These are phyloP conservation scores for Colletotrichum simmondsii DNA, from an alignment of 2,329 filamentous ascomycete genomes.

Conservation along the genomic window DNA sequence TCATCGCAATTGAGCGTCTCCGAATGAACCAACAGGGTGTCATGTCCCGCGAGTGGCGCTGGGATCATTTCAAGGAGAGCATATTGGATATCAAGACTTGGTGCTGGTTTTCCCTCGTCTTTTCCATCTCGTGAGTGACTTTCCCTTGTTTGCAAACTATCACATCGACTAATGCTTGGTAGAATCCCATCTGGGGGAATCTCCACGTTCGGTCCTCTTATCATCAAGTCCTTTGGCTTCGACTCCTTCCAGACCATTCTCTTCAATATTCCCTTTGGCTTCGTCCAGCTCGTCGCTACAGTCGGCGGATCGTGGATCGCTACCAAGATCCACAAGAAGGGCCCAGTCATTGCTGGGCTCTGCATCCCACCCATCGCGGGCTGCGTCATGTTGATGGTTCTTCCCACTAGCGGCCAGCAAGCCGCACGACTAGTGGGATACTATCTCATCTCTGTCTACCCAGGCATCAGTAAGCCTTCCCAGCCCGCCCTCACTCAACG, in stretches of 20 bases:
- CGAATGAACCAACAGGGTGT: conserved; percentile 61
- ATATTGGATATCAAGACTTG: conserved; percentile 54
- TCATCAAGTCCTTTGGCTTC: conserved; percentile 68
- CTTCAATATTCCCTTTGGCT: conserved; percentile 71
- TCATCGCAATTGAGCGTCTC: conserved; percentile 67
- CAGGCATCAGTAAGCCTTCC: conserved; percentile 48
- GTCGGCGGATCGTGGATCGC: conserved; percentile 67
- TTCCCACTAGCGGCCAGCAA: conserved; percentile 57
- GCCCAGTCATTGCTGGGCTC: conserved; percentile 62
- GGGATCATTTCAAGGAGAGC: conserved; percentile 53
- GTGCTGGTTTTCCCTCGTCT: conserved; percentile 55
- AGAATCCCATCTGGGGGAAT: conserved; percentile 67
- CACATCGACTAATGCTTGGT: not conserved
- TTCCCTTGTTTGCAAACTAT: not conserved
- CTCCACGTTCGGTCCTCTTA: conserved; percentile 67
- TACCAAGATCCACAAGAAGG: conserved; percentile 65
- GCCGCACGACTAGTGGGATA: conserved; percentile 66
- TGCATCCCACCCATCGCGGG: conserved; percentile 68
- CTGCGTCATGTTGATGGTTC: conserved; percentile 62
- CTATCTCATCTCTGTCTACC: conserved; percentile 70
- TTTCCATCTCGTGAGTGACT: conserved; percentile 60
- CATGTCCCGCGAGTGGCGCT: conserved; percentile 50
- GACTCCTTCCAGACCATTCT: conserved; percentile 65
- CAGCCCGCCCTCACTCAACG: not conserved
- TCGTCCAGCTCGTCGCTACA: conserved; percentile 69